These are phyloP conservation scores for Arctostaphylos glauca DNA, from an alignment of 148 eudicot genomes.

Conservation along the genomic window DNA sequence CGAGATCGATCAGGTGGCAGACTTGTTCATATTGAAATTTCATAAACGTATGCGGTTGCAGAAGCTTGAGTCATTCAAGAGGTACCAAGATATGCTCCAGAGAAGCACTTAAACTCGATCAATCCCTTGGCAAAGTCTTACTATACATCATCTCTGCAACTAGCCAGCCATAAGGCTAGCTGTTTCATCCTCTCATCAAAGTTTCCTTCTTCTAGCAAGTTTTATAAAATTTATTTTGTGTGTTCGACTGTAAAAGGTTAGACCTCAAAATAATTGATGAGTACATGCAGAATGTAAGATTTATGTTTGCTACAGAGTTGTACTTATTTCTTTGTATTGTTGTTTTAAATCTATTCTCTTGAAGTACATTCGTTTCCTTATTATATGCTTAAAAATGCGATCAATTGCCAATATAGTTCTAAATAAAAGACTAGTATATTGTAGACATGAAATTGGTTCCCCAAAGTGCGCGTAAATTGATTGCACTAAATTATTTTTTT, in stretches of 20 bases:
- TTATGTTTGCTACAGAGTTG: background rate
- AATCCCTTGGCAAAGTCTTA: background rate
- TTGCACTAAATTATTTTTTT: no score
- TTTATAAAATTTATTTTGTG: background rate
- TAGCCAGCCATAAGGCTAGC: background rate
- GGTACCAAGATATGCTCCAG: conserved; percentile 64
- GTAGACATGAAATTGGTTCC: no score
- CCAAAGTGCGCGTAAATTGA: no score
- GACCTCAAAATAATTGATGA: background rate
- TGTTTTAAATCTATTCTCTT: no score
- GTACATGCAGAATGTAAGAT: background rate
- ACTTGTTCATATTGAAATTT: conserved; percentile 70
- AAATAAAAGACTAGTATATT: no score
- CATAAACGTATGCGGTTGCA: conserved; percentile 63
- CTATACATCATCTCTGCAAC: background rate
- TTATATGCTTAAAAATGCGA: no score
- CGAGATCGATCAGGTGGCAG: conserved; percentile 84
- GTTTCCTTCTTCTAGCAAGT: background rate
- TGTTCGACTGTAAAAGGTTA: background rate
- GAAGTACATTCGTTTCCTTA: no score
- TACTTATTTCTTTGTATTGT: no score
- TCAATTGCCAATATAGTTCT: no score
- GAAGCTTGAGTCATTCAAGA: conserved; percentile 83
- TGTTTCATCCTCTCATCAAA: background rate
- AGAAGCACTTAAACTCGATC: conserved; percentile 33